Percentiles rank a stretch among this genome's conserved stretches.
Conservation (phyloP, 192 early-diverging fungal genomes). For the Mortierella alpina region DNA sequence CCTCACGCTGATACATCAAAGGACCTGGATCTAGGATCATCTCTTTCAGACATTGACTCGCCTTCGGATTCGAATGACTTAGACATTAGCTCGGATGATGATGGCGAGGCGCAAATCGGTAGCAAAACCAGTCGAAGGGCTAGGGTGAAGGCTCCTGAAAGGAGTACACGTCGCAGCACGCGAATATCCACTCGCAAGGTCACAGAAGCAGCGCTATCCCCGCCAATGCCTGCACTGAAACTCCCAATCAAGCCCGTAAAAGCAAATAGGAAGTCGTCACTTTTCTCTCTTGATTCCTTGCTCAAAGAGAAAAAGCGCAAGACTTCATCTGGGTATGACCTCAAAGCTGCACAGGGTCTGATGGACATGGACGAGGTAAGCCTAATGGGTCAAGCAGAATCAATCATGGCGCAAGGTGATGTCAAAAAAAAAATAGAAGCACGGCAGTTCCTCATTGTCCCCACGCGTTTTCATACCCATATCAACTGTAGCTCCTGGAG, state of each 20-base stretch:
- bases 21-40: not conserved
- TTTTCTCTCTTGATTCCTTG: conserved; percentile 32
- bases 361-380: not conserved
- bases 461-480: not conserved
- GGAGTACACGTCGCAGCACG: not conserved
- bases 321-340: conserved; percentile 26
- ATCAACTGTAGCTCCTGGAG: conserved; percentile 10
- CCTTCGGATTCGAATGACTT: not conserved
- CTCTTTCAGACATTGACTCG: not conserved
- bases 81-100: no score
- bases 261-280: not conserved
- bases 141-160: not conserved
- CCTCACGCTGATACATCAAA: not conserved
- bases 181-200: not conserved
- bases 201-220: not conserved
- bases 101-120: no score
- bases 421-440: not conserved
- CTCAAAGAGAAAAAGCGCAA: conserved; percentile 44
- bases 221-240: not conserved
- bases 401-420: no score
- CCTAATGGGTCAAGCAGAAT: no score
- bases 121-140: no score
- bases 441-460: not conserved
- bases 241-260: not conserved
- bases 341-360: not conserved